Evolutionary conservation across 306 rosid genomes (phyloP), one percentile per base, ranked within the genome.

Genomic region (Quercus cerris): DNA sequence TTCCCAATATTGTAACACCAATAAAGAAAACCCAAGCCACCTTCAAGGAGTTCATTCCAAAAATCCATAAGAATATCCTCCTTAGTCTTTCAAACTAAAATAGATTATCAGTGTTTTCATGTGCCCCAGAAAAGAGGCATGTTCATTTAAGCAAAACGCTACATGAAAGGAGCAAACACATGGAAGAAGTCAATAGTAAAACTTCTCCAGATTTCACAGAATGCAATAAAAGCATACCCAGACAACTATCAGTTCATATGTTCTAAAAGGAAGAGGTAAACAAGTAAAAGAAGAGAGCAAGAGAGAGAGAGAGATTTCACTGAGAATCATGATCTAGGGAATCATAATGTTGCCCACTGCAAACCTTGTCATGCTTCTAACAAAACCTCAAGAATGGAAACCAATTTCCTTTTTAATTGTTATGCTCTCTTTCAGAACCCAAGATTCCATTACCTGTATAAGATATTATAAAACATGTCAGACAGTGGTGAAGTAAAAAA

Each of bases 401-500:
- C 54, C 62, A 59, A 14, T 19, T 56, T 73, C 58, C 59, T 59
- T 49, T 3, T 49, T 73, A 51, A 44, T 18, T 41, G 56, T 52
- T 30, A 27, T 10, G 30, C 30, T 62, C 77, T 56, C 73, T 19
- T 72, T 31, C 41, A 67, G 46, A 55, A 63, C 5, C 35, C 55
- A 71, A 5, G 38, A 62, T 49, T 52, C 83, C 80, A 9, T 15
- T 44, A 79, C 81, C 86, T 83, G 83, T 75, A 33, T 56, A 70
- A 61, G 46, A 75, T 44, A 61, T 58, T 12, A 56, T 46, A 66
- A 31, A n/a, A 7, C 20, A 73, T n/a, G 13, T 68, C 8, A 81
- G 74, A 74, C 54, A 3, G 17, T 49, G 54, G 15, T 13, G 15
- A 49, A 12, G 54, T 49, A 12, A 49, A 49, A 2, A 46, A 46